These are phyloP conservation scores for Xylaria castorea DNA, from an alignment of 495 filamentous ascomycete species.

Conservation along the genomic window DNA sequence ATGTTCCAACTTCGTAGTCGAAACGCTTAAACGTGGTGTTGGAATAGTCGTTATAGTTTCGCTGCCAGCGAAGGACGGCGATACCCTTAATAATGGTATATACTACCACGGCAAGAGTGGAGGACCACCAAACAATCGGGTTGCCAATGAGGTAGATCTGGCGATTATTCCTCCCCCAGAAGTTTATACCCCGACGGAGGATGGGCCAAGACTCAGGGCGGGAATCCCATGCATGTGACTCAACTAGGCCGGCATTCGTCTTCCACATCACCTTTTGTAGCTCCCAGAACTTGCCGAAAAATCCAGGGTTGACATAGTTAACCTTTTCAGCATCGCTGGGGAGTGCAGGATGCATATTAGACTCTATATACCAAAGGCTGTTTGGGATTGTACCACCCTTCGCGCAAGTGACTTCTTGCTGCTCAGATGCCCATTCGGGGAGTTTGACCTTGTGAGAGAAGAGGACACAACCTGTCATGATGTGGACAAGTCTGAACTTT, in stretches of 20 bases:
- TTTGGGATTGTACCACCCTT: slow-evolving; percentile 90
- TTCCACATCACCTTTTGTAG: slow-evolving; percentile 99
- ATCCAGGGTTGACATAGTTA: slow-evolving; percentile 93
- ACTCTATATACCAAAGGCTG: slow-evolving; percentile 95
- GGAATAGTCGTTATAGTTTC: slow-evolving; percentile 85
- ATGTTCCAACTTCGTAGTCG: slow-evolving; percentile 93
- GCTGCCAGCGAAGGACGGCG: slow-evolving; percentile 91
- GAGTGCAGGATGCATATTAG: slow-evolving; percentile 81
- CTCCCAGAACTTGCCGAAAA: slow-evolving; percentile 99
- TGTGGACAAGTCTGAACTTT: slow-evolving; percentile 91
- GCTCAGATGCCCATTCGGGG: slow-evolving; percentile 94
- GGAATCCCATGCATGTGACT: slow-evolving; percentile 98
- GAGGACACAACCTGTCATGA: slow-evolving; percentile 95
- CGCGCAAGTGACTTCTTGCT: slow-evolving; percentile 99
- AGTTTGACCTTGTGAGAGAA: slow-evolving; percentile 99
- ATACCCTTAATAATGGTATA: slow-evolving; percentile 87
- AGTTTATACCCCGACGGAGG: slow-evolving; percentile 95
- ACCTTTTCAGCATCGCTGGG: slow-evolving; percentile 81
- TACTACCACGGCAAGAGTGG: slow-evolving; percentile 77
- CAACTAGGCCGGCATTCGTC: slow-evolving; percentile 94
- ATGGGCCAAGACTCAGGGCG: slow-evolving; percentile 93
- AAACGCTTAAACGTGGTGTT: slow-evolving; percentile 87
- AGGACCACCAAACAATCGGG: slow-evolving; percentile 93
- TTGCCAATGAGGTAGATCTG: slow-evolving; percentile 98
- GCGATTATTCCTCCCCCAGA: slow-evolving; percentile 93